These are phyloP conservation scores for Hypoxylon sp. DNA, from an alignment of 2,329 filamentous ascomycete species.

Conservation along the genomic window DNA sequence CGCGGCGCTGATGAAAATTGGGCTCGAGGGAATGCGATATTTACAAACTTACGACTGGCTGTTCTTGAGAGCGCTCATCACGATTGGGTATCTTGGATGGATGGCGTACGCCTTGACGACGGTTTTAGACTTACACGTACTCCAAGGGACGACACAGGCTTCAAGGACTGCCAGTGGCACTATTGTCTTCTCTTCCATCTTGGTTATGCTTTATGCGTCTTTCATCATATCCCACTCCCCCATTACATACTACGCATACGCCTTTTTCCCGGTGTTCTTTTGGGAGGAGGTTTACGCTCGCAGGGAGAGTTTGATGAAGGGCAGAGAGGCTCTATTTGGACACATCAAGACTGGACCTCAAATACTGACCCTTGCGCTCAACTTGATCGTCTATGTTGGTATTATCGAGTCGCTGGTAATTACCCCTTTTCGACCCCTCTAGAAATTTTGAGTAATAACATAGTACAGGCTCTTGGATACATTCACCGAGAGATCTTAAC, in stretches of 20 bases:
- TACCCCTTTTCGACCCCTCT: constrained; percentile 30
- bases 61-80: constrained; percentile 90
- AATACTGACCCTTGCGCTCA: constrained; percentile 70
- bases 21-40: constrained; percentile 87
- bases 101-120: constrained; percentile 92
- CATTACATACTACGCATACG: constrained; percentile 88
- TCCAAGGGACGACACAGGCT: constrained; percentile 76
- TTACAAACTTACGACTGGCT: constrained; percentile 99
- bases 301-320: constrained; percentile 75
- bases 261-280: constrained; percentile 91
- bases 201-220: constrained; percentile 82
- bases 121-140: constrained; percentile 87
- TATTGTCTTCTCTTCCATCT: constrained; percentile 78
- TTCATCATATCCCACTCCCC: constrained; percentile 86
- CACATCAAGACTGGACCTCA: constrained; percentile 73
- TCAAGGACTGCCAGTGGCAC: constrained; percentile 71
- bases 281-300: constrained; percentile 95
- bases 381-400: constrained; percentile 75
- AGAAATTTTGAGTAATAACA: constrained; percentile 36
- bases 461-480: constrained; percentile 86
- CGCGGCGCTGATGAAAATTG: constrained; percentile 79
- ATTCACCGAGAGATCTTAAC: constrained; percentile 92
- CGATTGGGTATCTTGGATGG: constrained; percentile 93
- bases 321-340: constrained; percentile 76
- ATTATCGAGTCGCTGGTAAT: constrained; percentile 83